These are phyloP conservation scores for Cydonia oblonga DNA, from an alignment of 331 rosid genomes.

Conservation along the genomic window DNA sequence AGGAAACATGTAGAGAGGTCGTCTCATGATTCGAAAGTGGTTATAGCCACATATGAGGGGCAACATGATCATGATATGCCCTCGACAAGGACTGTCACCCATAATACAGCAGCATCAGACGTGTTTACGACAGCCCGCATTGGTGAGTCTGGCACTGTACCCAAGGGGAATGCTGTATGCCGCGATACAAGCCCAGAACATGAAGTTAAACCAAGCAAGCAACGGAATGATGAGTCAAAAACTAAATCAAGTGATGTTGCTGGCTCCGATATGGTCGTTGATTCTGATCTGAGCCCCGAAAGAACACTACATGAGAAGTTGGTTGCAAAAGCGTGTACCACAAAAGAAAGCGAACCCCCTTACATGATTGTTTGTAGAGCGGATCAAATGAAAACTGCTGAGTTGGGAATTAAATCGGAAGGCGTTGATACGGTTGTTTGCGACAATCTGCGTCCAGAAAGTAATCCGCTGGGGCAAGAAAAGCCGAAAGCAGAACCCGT, in stretches of 20 bases:
- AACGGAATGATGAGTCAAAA: constrained; percentile 13
- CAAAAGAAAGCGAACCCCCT: constrained; percentile 16
- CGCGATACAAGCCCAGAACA: constrained; percentile 11
- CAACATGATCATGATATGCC: constrained; percentile 64
- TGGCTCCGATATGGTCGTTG: constrained; percentile 6
- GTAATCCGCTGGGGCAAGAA: constrained; percentile 19
- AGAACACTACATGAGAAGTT: constrained; percentile 15
- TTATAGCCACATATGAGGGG: constrained; percentile 77
- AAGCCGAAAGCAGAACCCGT: constrained; percentile 38
- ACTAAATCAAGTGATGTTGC: constrained; percentile 19
- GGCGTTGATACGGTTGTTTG: constrained; percentile 16
- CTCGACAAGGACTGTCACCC: constrained; percentile 37
- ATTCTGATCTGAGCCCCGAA: constrained; percentile 8
- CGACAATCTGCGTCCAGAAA: constrained; percentile 16
- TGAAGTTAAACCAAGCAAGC: constrained; percentile 13
- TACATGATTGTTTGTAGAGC: constrained; percentile 9
- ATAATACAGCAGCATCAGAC: constrained; percentile 27
- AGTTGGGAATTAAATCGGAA: constrained; percentile 24
- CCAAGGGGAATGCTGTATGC: constrained; percentile 13
- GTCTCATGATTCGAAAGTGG: constrained; percentile 49
- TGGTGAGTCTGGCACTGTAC: constrained; percentile 19
- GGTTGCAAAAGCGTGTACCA: constrained; percentile 18
- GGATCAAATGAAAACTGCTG: constrained; percentile 20
- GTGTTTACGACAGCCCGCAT: constrained; percentile 9
- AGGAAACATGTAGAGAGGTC: constrained; percentile 88